These are phyloP conservation scores for Botrytis elliptica DNA, from an alignment of 2,329 filamentous ascomycete species.

Conservation along the genomic window DNA sequence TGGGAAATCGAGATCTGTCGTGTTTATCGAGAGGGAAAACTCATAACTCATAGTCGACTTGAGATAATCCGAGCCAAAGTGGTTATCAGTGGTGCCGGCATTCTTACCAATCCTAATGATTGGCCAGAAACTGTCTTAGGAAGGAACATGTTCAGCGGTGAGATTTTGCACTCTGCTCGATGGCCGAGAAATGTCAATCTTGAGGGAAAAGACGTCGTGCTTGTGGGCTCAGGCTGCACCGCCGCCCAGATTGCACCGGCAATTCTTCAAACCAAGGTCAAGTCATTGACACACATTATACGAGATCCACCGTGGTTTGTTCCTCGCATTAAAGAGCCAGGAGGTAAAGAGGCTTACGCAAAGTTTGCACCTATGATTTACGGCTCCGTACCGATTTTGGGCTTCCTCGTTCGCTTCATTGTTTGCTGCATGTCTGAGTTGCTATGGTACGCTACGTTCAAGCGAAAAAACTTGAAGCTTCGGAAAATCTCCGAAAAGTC, in stretches of 20 bases:
- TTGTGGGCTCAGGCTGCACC: background rate
- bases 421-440: background rate
- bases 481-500: background rate
- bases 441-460: background rate
- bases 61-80: slow-evolving; percentile 42
- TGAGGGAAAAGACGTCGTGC: background rate
- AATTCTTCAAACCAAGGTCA: background rate
- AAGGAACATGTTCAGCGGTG: slow-evolving; percentile 28
- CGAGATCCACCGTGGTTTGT: background rate
- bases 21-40: background rate
- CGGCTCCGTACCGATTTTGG: background rate
- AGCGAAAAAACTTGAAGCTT: background rate
- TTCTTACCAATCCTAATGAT: slow-evolving; percentile 52
- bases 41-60: background rate
- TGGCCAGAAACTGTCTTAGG: slow-evolving; percentile 53
- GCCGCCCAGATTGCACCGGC: background rate
- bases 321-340: background rate
- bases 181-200: background rate
- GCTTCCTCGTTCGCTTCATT: background rate
- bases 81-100: slow-evolving; percentile 53
- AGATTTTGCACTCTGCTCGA: background rate
- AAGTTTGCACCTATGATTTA: background rate
- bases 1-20: background rate
- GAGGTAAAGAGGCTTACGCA: background rate
- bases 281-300: background rate